A percentile compares a stretch with the other conserved stretches of the same genome.
Conservation (phyloP, 805 yeast genomes). For the Saccharomycopsis sp. region DNA sequence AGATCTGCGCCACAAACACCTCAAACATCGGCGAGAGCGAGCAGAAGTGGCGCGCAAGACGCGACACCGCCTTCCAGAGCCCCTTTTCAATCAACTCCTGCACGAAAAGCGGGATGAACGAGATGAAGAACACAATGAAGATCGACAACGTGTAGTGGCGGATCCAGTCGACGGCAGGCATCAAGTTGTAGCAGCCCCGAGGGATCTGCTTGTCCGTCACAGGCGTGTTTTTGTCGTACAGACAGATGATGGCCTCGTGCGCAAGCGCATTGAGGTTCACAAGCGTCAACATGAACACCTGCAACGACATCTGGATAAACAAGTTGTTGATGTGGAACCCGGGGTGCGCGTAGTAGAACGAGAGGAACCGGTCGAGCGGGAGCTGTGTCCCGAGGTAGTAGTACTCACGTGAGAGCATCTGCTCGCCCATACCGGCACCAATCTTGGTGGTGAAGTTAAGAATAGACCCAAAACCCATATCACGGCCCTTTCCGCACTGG, state of each 20-base stretch:
- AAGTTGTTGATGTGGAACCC: slow-evolving; percentile 92
- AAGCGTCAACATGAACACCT: slow-evolving; percentile 73
- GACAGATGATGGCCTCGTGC: slow-evolving; percentile 65
- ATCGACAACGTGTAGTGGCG: slow-evolving; percentile 82
- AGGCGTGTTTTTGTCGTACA: slow-evolving; percentile 58
- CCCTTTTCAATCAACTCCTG: slow-evolving; percentile 90
- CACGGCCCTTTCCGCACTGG: slow-evolving; percentile 97
- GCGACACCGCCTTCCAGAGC: slow-evolving; percentile 57
- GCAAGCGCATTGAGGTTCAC: slow-evolving; percentile 74
- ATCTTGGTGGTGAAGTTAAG: slow-evolving; percentile 91
- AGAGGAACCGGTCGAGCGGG: slow-evolving; percentile 82
- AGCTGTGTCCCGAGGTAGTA: slow-evolving; percentile 84
- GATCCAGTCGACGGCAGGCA: slow-evolving; percentile 88
- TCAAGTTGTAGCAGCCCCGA: slow-evolving; percentile 76
- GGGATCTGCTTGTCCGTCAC: slow-evolving; percentile 71
- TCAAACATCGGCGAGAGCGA: slow-evolving; percentile 90
- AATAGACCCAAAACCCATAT: slow-evolving; percentile 87
- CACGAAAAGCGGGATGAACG: slow-evolving; percentile 79
- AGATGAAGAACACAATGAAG: slow-evolving; percentile 86
- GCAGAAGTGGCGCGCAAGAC: slow-evolving; percentile 68
- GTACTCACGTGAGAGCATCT: slow-evolving; percentile 84
- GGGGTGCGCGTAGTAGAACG: slow-evolving; percentile 94
- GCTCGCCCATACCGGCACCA: slow-evolving; percentile 99
- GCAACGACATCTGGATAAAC: slow-evolving; percentile 82
- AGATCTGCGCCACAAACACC: slow-evolving; percentile 91